Base-by-base conservation (phyloP, 2,329 filamentous ascomycete genomes). In the Fonsecaea nubica region DNA sequence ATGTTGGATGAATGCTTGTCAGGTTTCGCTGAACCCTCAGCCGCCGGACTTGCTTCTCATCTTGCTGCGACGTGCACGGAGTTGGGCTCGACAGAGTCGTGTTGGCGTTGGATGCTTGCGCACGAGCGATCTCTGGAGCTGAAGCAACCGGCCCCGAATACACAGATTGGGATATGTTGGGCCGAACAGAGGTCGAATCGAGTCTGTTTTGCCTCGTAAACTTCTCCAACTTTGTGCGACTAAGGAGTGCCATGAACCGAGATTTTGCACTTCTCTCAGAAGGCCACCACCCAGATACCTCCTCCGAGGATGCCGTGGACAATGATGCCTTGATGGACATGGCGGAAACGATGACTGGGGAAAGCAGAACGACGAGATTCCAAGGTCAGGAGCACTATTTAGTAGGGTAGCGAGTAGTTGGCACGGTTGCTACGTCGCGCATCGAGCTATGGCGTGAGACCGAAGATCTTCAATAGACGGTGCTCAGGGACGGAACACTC, bases 271-370 rank as follows among this genome's bases (percentile, higher is more conserved):
- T 66, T 32, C 63, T 52, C 13, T 70, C 68, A 21, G 68, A 68
- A 3, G 63, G 63, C 54, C 63, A 70, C 68, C 68, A 70, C 12
- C 68, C 68, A 21, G 68, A 70, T 33, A 68, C 65, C 30, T 68
- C 66, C 33, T 62, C 65, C 1, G 62, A 13, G 5, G 8, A 8
- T 2, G 58, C 30, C 45, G 59, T 42, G 9, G 66, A 48, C 36
- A 54, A 42, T 35, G 35, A 36, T n/a, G 54, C 56, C 57, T 58
- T 32, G 52, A 33, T 32, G 58, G 63, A 33, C 66, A 68, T 68
- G 32, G 40, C 36, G 57, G 38, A 48, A 54, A 13, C 25, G 36
- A 58, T 35, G 52, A 58, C 8, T 15, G 48, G 35, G 54, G 54
- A 30, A 25, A 12, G 50, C 13, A 18, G n/a, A 6, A 25, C 8